Evolutionary conservation across 441 rosid genomes (phyloP), one percentile per base, ranked within the genome.

Genomic region (Gossypium schwendimanii): DNA sequence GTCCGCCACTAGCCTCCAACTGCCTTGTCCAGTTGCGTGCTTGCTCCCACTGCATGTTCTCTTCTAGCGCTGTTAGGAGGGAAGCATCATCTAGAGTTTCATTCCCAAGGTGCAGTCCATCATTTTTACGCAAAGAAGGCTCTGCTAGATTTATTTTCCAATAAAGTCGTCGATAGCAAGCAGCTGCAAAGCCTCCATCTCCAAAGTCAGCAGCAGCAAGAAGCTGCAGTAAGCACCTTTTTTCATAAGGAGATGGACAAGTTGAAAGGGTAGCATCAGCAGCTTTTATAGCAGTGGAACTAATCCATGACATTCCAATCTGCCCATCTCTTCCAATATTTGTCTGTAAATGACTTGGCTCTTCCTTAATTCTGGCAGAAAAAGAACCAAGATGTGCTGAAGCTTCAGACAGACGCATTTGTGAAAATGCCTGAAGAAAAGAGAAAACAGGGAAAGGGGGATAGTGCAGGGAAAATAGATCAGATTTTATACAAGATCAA

Each of bases 21-120:
- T 93, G 99, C 80, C 85, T 89, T 47, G 98, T 98, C 99, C 99
- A 96, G 85, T 89, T 93, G 36, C 92, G 96, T 78, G 99, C 98
- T 81, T 96, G 93, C 81, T 96, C 98, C 99, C 99, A 96, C 60
- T 87, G 89, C 72, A 92, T 88, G 76, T 87, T 93, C 84, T 85
- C 85, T 80, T 90, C 97, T 72, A 96, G 77, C 52, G 97, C 97
- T 69, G 82, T 71, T 80, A 96, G 80, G 80, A 96, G 99, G 44
- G 98, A 83, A 81, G 91, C 87, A 85, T 96, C 98, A 87, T 93
- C 97, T 49, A 93, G 87, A 78, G 89, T 84, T 84, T 82, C 98
- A 81, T 82, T 83, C 63, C 98, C 98, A 45, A 96, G 90, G 76
- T 89, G 91, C 65, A 90, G 79, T 80, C 66, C 78, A 60, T 86